Evolutionary conservation across 2,329 filamentous ascomycete genomes (phyloP), one percentile per base, ranked within the genome.

Genomic region (Xylaria sp.): DNA sequence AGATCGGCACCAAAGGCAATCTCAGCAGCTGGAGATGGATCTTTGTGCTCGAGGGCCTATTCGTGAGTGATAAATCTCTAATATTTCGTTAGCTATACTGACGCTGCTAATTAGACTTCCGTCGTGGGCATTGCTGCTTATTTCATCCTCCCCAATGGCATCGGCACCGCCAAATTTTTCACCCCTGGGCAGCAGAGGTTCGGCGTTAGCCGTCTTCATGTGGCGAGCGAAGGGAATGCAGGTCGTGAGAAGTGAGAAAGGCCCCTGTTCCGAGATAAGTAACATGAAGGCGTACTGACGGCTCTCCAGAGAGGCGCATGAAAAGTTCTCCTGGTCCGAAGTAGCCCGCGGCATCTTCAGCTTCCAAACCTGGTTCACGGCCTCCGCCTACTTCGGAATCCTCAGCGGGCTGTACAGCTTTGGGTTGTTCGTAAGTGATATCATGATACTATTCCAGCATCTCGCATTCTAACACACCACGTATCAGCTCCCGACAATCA

Each of bases 21-120:
- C 70, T 84, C 3, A 78, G 77, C 54, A 78, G 77, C 2, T 87
- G 83, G 84, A 74, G 83, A 24, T 87, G 82, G 82, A 85, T 87
- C 16, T 82, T 87, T 52, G 79, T 85, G 43, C 76, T 85, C 7
- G 84, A 86, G 62, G 83, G 84, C 0, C 64, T 84, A 18, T 63
- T 82, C 2, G 77, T 79, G 57, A 66, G 75, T 68, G 16, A 18
- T 16, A 34, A 16, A 11, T 22, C 7, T 19, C 4, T 4, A 18
- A n/a, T 16, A 6, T 17, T 2, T 38, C 21, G 11, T 18, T 4
- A 6, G 20, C 1, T 16, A 16, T 13, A 17, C 44, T 64, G 19
- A 65, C 21, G 11, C 19, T 20, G 17, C 48, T 0, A n/a, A 24
- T n/a, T n/a, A 82, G 79, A 88, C 84, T 1, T 73, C 84, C 18